phyloP scores from a whole-genome alignment of 169 alveolate genomes.

The Plasmodium coatneyi region DNA sequence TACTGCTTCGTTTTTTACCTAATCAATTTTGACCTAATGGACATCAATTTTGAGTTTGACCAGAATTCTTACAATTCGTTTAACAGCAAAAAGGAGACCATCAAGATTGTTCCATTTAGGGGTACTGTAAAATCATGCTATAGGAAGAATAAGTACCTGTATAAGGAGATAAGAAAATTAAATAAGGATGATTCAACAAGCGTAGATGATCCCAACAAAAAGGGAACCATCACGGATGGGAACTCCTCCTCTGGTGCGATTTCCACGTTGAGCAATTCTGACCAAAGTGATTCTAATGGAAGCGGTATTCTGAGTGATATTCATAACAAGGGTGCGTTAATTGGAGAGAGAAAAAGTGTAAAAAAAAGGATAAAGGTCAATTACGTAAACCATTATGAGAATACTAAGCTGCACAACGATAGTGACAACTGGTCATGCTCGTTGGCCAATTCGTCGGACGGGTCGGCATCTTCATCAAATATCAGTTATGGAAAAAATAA shows the following conservation, averaged over 20 bases:
- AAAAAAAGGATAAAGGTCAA: constrained; percentile 23
- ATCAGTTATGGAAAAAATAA: neutral
- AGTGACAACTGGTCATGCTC: neutral
- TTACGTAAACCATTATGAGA: neutral
- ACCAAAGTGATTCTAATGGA: neutral
- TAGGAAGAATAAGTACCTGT: constrained; percentile 32
- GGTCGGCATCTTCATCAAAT: neutral
- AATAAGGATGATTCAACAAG: neutral
- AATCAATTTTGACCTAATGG: constrained; percentile 64
- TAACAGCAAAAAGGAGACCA: constrained; percentile 58
- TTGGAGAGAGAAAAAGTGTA: neutral
- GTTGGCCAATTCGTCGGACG: neutral
- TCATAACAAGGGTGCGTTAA: neutral
- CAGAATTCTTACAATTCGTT: constrained; percentile 51
- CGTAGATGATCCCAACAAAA: neutral
- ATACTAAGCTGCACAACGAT: neutral
- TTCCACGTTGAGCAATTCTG: neutral
- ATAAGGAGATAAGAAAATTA: constrained; percentile 13
- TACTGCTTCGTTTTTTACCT: constrained; percentile 67
- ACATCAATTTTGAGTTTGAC: constrained; percentile 67
- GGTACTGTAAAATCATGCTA: constrained; percentile 66
- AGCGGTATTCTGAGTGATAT: neutral
- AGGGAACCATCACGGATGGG: neutral
- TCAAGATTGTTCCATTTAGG: constrained; percentile 44
- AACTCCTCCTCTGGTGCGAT: neutral